phyloP scores from a whole-genome alignment of 2,329 filamentous ascomycete genomes.

The Aureobasidium subglaciale region DNA sequence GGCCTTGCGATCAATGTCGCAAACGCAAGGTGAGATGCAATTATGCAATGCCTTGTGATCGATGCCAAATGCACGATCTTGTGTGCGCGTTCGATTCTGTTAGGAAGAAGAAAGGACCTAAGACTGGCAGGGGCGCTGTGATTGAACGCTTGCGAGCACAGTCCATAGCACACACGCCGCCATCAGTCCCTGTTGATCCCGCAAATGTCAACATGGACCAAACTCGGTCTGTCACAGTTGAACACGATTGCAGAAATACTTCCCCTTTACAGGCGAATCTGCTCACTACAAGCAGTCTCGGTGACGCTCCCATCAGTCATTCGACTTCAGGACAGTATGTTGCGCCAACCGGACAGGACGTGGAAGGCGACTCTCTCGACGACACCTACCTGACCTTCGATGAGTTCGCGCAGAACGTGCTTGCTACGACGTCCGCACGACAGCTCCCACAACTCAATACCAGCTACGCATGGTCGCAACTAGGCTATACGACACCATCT shows the following conservation, averaged over 20 bases:
- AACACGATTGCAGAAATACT: too few species aligned
- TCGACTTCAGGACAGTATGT: too few species aligned
- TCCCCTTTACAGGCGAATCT: too few species aligned
- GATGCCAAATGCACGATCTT: conserved; percentile 16
- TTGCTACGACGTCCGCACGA: not conserved
- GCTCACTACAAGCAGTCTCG: too few species aligned
- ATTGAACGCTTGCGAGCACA: not conserved
- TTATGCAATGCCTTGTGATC: conserved; percentile 18
- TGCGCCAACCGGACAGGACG: not conserved
- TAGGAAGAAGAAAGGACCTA: conserved; percentile 17
- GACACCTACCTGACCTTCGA: conserved; percentile 18
- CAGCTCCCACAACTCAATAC: too few species aligned
- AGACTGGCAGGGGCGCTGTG: conserved; percentile 17
- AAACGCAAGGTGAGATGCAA: conserved; percentile 18
- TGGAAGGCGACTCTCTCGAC: not conserved
- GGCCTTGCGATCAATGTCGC: conserved; percentile 18
- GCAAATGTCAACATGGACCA: too few species aligned
- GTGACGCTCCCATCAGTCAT: too few species aligned
- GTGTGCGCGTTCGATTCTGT: conserved; percentile 16
- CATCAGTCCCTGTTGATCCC: not conserved
- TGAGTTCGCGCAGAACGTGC: conserved; percentile 18
- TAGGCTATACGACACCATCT: too few species aligned
- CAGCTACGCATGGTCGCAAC: too few species aligned
- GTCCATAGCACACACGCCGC: too few species aligned
- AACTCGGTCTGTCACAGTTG: too few species aligned